phyloP scores from a whole-genome alignment of 2,329 filamentous ascomycete genomes.

The Pseudogymnoascus sp. region DNA sequence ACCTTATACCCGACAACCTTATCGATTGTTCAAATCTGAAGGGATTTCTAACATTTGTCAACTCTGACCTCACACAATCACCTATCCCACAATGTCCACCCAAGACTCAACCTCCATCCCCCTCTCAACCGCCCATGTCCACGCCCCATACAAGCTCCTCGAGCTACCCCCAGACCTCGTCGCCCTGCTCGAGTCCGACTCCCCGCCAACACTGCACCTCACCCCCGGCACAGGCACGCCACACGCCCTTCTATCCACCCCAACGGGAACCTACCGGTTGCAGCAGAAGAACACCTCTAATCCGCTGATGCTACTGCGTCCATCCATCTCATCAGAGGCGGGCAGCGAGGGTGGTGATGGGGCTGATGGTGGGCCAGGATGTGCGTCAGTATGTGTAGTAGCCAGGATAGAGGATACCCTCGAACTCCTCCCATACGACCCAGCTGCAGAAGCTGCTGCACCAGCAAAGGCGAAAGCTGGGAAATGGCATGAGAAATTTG shows the following conservation, averaged over 20 bases:
- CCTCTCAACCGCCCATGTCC: constrained; percentile 43
- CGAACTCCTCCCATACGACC: constrained; percentile 44
- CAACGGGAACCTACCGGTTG: constrained; percentile 48
- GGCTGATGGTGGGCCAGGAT: constrained; percentile 21
- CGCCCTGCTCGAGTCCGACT: constrained; percentile 45
- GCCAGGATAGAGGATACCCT: constrained; percentile 56
- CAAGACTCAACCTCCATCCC: constrained; percentile 38
- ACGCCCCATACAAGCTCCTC: constrained; percentile 50
- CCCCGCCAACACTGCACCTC: constrained; percentile 43
- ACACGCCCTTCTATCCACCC: constrained; percentile 47
- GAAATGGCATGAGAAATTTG: constrained; percentile 57
- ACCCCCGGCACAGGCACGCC: constrained; percentile 37
- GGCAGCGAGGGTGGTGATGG: constrained; percentile 19
- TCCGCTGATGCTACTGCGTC: constrained; percentile 50
- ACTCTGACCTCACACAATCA: not conserved
- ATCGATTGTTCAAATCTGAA: not conserved
- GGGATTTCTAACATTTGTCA: not conserved
- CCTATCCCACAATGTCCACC: constrained; percentile 19
- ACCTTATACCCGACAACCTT: not conserved
- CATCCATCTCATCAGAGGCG: constrained; percentile 23
- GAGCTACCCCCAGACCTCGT: constrained; percentile 55
- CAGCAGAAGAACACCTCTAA: constrained; percentile 64
- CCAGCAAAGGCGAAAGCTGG: constrained; percentile 29
- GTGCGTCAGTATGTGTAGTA: constrained; percentile 40
- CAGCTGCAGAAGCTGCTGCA: constrained; percentile 18